Evolutionary conservation across 306 rosid genomes (phyloP).

Genomic region (Trichosanthes cucumerina): DNA sequence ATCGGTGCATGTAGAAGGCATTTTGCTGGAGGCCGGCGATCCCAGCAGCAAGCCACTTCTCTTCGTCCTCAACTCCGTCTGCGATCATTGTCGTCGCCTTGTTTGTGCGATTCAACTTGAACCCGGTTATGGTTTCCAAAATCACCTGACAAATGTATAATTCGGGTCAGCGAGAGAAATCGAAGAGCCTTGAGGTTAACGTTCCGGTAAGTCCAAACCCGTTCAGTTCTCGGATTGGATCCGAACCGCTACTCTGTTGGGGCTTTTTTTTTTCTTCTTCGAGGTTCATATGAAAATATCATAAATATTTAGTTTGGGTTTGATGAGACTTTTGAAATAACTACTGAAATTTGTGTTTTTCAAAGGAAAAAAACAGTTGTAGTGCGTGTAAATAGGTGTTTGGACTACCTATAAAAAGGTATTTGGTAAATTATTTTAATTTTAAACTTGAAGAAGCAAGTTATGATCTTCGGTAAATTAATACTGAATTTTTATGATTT

Average conservation of each 20-base stretch:
- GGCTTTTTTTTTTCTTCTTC: too few relatives aligned
- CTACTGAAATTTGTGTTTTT: too few relatives aligned
- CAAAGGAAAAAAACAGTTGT: too few relatives aligned
- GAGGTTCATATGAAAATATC: too few relatives aligned
- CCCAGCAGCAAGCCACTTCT: slow-evolving; percentile 91
- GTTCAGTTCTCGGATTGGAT: neutral
- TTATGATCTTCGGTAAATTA: too few relatives aligned
- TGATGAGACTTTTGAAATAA: too few relatives aligned
- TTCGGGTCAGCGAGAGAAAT: neutral
- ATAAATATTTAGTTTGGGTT: too few relatives aligned
- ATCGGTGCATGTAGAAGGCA: slow-evolving; percentile 96
- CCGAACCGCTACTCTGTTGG: neutral
- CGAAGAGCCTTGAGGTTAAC: neutral
- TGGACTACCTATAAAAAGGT: too few relatives aligned
- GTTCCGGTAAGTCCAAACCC: neutral
- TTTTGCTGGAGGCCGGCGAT: slow-evolving; percentile 96
- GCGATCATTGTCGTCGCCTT: slow-evolving; percentile 45
- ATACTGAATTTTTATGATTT: too few relatives aligned
- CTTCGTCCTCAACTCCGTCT: slow-evolving; percentile 82
- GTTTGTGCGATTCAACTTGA: neutral
- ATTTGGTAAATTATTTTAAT: too few relatives aligned
- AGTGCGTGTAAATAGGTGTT: too few relatives aligned
- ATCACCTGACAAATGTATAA: neutral
- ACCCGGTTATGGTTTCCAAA: neutral
- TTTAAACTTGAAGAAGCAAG: too few relatives aligned